Conservation (phyloP, 768 basidiomycete genomes). For the Tulasnella sp. region DNA sequence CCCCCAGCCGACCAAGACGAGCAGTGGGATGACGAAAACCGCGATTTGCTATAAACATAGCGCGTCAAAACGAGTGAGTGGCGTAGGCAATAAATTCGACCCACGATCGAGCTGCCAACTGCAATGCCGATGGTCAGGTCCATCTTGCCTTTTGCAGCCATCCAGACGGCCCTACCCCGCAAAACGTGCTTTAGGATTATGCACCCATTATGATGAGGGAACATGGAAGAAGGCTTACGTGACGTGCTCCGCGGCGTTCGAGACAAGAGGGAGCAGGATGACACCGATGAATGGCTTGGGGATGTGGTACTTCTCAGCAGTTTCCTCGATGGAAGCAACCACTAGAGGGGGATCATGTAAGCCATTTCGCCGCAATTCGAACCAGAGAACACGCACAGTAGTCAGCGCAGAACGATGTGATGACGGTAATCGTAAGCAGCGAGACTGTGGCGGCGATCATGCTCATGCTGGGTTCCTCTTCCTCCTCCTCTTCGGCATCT, state of each 20-base stretch:
- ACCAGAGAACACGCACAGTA: constrained; percentile 52
- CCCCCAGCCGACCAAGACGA: constrained; percentile 88
- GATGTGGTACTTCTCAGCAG: constrained; percentile 72
- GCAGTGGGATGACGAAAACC: constrained; percentile 76
- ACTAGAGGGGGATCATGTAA: constrained; percentile 44
- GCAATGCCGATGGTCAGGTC: constrained; percentile 74
- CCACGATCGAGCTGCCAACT: constrained; percentile 74
- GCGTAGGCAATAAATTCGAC: constrained; percentile 35
- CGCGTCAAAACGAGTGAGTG: background rate
- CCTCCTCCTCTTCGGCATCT: constrained; percentile 21
- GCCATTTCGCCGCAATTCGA: background rate
- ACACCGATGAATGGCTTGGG: constrained; percentile 83
- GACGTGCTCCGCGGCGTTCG: constrained; percentile 80
- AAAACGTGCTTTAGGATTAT: background rate
- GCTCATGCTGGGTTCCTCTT: constrained; percentile 28
- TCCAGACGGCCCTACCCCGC: constrained; percentile 70
- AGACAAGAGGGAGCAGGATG: constrained; percentile 82
- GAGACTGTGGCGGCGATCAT: constrained; percentile 28
- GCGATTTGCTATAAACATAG: constrained; percentile 65
- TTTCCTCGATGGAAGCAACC: constrained; percentile 90
- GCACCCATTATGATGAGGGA: constrained; percentile 6
- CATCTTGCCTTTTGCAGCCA: constrained; percentile 77
- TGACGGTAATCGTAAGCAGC: constrained; percentile 67
- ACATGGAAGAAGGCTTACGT: constrained; percentile 35
- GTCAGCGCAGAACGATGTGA: constrained; percentile 88